These are phyloP conservation scores for Chenopodium album DNA, from an alignment of 148 eudicot species.

Conservation along the genomic window DNA sequence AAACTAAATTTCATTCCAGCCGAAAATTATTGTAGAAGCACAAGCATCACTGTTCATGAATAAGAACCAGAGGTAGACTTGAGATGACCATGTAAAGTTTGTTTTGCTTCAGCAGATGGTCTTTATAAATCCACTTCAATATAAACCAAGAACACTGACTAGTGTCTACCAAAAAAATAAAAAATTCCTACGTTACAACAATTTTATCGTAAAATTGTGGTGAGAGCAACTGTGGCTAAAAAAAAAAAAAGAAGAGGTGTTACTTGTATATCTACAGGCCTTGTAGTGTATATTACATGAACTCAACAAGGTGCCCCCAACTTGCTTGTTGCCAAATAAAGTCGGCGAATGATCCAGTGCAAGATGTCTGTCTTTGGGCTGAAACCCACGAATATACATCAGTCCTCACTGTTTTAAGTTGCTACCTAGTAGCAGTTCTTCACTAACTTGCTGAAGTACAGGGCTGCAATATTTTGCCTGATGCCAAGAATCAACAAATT, in stretches of 20 bases:
- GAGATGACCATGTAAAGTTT: background rate
- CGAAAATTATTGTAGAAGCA: background rate
- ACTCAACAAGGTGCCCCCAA: background rate
- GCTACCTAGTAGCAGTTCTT: background rate
- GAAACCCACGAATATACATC: background rate
- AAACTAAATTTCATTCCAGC: too few relatives aligned
- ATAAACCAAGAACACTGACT: background rate
- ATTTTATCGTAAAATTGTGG: background rate
- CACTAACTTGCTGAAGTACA: background rate
- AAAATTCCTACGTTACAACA: background rate
- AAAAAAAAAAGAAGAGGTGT: background rate
- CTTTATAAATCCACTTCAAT: background rate
- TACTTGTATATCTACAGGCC: constrained; percentile 5
- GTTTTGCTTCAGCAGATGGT: background rate
- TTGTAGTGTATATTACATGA: background rate
- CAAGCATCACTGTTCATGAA: background rate
- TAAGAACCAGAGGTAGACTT: background rate
- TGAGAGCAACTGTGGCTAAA: background rate
- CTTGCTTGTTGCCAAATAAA: background rate
- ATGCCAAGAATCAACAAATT: background rate
- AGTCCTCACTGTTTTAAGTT: background rate
- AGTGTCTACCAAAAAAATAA: background rate
- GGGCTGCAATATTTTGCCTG: background rate
- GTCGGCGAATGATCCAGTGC: background rate
- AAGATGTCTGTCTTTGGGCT: background rate